Base-by-base conservation (phyloP, 2,329 filamentous ascomycete species). In the Malbranchea cinnamomea region DNA sequence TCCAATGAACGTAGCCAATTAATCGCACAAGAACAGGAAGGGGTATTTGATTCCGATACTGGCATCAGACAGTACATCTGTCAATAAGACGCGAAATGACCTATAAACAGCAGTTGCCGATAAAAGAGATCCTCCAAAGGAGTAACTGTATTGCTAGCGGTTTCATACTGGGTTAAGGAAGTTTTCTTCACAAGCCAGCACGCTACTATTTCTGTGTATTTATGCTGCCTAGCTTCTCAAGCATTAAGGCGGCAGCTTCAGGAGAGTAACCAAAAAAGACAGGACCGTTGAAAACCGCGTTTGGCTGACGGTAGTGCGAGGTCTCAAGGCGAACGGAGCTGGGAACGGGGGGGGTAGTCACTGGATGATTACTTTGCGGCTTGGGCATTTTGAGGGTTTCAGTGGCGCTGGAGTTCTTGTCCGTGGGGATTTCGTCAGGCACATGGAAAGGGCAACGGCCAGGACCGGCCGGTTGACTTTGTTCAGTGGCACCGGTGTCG, bases 251-350 rank as follows among this genome's bases (percentile, higher is more conserved):
- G n/a, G 81, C 79, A 49, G 91, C 76, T 36, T 91, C 81, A 37
- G 83, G 69, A 6, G 78, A 74, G 46, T 93, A 94, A 0, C 87
- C 87, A 44, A 95, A 82, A 47, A 94, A 94, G 0, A 94, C 84
- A 0, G 87, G 87, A 0, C 87, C 87, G 6, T 81, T 92, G 48
- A 94, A 93, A 0, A 91, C 64, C 69, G 94, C 78, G 11, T 33
- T 35, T 10, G 36, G 29, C 14, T 34, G 31, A 16, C n/a, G 29
- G 21, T 12, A 28, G 24, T 36, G 28, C 28, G 27, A 37, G 37
- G 31, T 37, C 33, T 32, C 21, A 12, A 26, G 10, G 34, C 37
- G 11, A 24, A 40, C 26, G 10, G 32, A 32, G n/a, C 23, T 31
- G 2, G 30, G 20, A 4, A 26, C 23, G 5, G 30, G 19, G 26